Base-by-base conservation (phyloP, 306 rosid genomes). In the Quercus wislizeni region DNA sequence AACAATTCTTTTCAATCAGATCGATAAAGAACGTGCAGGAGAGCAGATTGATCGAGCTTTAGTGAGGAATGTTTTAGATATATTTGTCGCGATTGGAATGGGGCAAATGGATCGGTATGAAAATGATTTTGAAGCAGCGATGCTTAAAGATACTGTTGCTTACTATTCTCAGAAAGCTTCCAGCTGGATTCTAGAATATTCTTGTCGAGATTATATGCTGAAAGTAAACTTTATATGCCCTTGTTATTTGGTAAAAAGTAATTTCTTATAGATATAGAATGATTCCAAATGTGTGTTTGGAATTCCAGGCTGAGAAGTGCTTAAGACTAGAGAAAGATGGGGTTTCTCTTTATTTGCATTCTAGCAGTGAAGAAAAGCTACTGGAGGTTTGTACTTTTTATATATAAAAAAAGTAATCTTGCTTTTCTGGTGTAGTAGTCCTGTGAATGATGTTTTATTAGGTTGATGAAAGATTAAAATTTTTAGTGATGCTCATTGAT, bases 31-130 rank as follows among this genome's bases (percentile, higher is more conserved):
- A 65, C 89, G 85, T 30, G 91, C 89, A 62, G 94, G 90, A 79
- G 89, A 85, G 85, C 83, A 88, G 80, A 87, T 91, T 63, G 92
- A 93, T 68, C 81, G 79, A 75, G 87, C 86, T 81, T 69, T 93
- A 69, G 69, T 91, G 72, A 88, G 87, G 75, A 83, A 88, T 73
- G 83, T 87, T 54, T 76, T 89, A 74, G 89, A 84, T 79, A 80
- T 91, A 74, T 87, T 83, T 81, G 80, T 85, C 17, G 93, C 87
- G 88, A 88, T 93, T 31, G 93, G 92, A 23, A 83, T 83, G 78
- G 88, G 78, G 63, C 83, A 83, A 75, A 86, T 78, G 87, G 88
- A 84, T 49, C 75, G 35, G 52, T 76, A 87, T 55, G 87, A 89
- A 81, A 89, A 86, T 77, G 90, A 86, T 59, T 85, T 93, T 55